phyloP scores from a whole-genome alignment of 2,329 filamentous ascomycete genomes.

The Penicillium nordicum region DNA sequence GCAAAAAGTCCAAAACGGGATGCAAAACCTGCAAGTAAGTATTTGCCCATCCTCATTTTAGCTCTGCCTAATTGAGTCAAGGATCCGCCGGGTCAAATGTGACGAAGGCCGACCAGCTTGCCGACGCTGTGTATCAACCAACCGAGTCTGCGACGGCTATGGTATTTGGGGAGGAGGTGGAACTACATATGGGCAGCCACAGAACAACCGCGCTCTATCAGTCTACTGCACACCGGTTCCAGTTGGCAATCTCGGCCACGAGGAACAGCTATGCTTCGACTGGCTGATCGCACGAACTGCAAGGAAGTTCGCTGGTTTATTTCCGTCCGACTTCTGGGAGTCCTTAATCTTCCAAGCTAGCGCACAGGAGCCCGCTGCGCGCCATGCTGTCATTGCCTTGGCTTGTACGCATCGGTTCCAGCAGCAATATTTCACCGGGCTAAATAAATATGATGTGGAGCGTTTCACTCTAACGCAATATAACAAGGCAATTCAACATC shows the following conservation, averaged over 20 bases:
- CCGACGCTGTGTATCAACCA: conserved; percentile 34
- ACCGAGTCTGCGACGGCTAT: conserved; percentile 42
- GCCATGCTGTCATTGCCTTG: conserved; percentile 44
- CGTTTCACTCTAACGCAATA: conserved; percentile 39
- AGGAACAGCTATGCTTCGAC: conserved; percentile 27
- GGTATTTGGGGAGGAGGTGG: conserved; percentile 43
- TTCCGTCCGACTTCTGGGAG: conserved; percentile 40
- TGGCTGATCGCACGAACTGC: conserved; percentile 28
- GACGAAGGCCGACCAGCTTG: conserved; percentile 41
- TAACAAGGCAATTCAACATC: conserved; percentile 38
- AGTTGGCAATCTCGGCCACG: conserved; percentile 12
- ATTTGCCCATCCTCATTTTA: not conserved
- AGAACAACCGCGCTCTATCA: conserved; percentile 17
- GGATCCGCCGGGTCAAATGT: conserved; percentile 33
- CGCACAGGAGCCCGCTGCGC: conserved; percentile 38
- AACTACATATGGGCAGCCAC: conserved; percentile 19
- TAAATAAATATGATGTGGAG: conserved; percentile 23
- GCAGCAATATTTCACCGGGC: not conserved
- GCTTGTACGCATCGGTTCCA: conserved; percentile 35
- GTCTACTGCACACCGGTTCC: conserved; percentile 13
- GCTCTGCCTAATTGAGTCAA: conserved; percentile 5
- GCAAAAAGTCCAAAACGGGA: conserved; percentile 25
- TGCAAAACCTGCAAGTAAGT: conserved; percentile 35
- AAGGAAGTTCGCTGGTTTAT: conserved; percentile 37
- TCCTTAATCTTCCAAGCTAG: conserved; percentile 40